A percentile compares a stretch with the other conserved stretches of the same genome.
Conservation (phyloP, 78 protist genomes). For the Emiliania huxleyi region DNA sequence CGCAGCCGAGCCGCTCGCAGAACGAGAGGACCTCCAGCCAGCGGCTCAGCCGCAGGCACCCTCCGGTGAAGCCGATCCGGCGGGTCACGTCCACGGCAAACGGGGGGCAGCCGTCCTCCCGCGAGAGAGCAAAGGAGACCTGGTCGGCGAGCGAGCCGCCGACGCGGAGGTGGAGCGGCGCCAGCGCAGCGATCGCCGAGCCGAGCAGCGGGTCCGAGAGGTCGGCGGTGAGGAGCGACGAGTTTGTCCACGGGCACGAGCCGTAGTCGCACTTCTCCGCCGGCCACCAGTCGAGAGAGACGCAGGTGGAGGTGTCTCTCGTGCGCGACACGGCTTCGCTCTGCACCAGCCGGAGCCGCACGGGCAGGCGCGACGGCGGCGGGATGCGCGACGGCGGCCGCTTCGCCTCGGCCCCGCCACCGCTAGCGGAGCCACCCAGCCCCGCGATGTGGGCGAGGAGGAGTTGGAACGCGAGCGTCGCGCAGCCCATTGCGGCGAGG, state of each 20-base stretch:
- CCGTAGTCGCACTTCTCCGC: conserved; percentile 30
- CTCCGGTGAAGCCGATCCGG: background rate
- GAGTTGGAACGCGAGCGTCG: too few relatives aligned
- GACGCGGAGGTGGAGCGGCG: background rate
- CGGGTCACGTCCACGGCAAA: background rate
- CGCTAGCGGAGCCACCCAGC: too few relatives aligned
- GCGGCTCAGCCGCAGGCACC: background rate
- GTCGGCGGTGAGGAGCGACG: background rate
- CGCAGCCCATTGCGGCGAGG: too few relatives aligned
- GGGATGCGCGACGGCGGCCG: too few relatives aligned
- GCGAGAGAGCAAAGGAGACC: background rate
- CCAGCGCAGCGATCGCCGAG: background rate
- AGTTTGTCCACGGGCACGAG: background rate
- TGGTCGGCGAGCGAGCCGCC: conserved; percentile 23
- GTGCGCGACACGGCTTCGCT: background rate
- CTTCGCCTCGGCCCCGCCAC: too few relatives aligned
- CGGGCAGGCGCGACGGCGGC: background rate
- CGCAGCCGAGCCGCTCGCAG: background rate
- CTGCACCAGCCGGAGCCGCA: background rate
- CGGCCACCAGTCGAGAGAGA: conserved; percentile 40
- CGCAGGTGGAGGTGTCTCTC: background rate
- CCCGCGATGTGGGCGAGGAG: too few relatives aligned
- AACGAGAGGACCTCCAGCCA: background rate
- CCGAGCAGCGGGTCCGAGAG: background rate
- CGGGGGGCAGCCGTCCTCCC: too few relatives aligned